Evolutionary conservation across 148 eudicot species (phyloP), one percentile per base, ranked within the genome.

Genomic region (Bassia scoparia): DNA sequence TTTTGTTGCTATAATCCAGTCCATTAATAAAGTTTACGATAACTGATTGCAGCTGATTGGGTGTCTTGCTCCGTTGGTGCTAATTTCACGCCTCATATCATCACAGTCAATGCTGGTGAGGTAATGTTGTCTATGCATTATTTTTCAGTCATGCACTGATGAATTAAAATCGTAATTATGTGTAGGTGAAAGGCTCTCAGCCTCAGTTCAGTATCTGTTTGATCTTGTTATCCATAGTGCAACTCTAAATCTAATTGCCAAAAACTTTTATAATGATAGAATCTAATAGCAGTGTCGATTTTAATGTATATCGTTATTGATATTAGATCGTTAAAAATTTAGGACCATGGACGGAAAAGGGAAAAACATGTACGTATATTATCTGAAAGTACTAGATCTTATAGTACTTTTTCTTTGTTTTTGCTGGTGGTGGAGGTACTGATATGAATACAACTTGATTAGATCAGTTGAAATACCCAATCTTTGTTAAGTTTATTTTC

Each of bases 41-140:
- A 21, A 49, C 73, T 73, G 67, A 60, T 61, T 81, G 69, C 78
- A 92, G 99, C 94, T 81, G 94, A 89, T 50, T 84, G 86, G 90
- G 84, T 89, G 77, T 85, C 95, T 46, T 80, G 92, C 80, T 85
- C 97, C 7, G 95, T 85, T 52, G 97, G 97, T 78, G 91, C 89
- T 74, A 96, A 88, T 82, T 89, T 96, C 82, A 92, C 93, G 4
- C 97, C 99, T 75, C 99, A 96, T 74, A 83, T 96, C 53, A 85
- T 96, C 82, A 92, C 89, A 24, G 99, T 92, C 65, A 85, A 87
- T 75, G 77, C 96, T 59, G 97, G 97, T 64, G 99, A 96, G 99
- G 99, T 7, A 59, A 27, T 59, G 38, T 5, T 31, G 43, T 31
- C 13, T 43, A 60, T 69, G 65, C 26, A 10, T 43, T 37, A 33